Percentiles rank a stretch among this genome's conserved stretches.
Evolutionary conservation across 768 basidiomycete species (phyloP).

Genomic region (Lentinus tigrinus): DNA sequence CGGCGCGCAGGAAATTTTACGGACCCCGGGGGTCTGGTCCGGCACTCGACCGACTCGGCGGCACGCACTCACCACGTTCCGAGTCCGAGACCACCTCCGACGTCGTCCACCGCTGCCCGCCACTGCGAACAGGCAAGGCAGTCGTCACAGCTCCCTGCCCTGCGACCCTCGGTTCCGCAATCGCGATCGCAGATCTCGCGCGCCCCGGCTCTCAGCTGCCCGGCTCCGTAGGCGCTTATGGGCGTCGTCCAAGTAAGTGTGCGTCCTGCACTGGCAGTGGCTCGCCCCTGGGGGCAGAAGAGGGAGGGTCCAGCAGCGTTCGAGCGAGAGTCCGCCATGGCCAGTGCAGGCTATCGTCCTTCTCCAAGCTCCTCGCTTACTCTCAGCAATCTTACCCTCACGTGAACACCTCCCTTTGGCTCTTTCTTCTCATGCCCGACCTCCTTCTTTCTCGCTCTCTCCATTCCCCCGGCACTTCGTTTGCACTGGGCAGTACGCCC

Average conservation of each 20-base stretch:
- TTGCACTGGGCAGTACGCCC: constrained; percentile 1
- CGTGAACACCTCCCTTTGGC: constrained; percentile 2
- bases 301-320: neutral
- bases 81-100: neutral
- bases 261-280: no score
- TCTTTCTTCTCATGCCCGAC: neutral
- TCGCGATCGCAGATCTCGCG: no score
- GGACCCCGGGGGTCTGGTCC: constrained; percentile 12
- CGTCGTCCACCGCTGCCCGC: neutral
- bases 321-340: neutral
- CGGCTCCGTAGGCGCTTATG: no score
- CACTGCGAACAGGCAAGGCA: no score
- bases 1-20: constrained; percentile 11
- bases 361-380: neutral
- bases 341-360: neutral
- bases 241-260: no score
- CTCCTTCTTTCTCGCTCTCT: neutral
- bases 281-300: no score
- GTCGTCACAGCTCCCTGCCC: no score
- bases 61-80: constrained; percentile 7
- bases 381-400: neutral
- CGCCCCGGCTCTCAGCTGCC: no score
- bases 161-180: no score
- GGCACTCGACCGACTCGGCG: constrained; percentile 1
- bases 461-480: constrained; percentile 2